Evolutionary conservation across 2,329 filamentous ascomycete species (phyloP).

Genomic region (Fusarium denticulatum): DNA sequence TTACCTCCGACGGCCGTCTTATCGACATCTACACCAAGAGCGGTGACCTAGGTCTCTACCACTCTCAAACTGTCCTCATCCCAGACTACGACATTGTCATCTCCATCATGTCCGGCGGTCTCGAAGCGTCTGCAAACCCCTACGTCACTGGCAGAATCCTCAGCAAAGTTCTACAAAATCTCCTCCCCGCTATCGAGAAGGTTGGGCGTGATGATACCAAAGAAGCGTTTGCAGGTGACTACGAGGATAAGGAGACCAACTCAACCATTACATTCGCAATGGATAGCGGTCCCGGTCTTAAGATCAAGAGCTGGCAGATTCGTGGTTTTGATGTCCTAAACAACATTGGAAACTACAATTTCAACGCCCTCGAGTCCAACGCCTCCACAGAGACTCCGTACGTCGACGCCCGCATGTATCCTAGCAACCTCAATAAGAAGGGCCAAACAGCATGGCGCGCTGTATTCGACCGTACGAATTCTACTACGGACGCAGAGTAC

Average conservation of each 20-base stretch:
- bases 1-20: constrained; percentile 51
- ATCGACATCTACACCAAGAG: constrained; percentile 60
- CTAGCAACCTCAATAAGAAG: constrained; percentile 39
- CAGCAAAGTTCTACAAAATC: constrained; percentile 44
- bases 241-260: constrained; percentile 50
- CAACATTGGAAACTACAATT: constrained; percentile 47
- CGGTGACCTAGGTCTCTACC: constrained; percentile 56
- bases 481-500: constrained; percentile 22
- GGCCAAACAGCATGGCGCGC: constrained; percentile 47
- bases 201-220: constrained; percentile 52
- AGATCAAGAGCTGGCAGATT: constrained; percentile 51
- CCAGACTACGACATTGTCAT: constrained; percentile 59
- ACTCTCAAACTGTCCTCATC: constrained; percentile 52
- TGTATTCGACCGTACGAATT: constrained; percentile 40
- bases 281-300: constrained; percentile 53
- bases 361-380: constrained; percentile 21
- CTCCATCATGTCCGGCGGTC: constrained; percentile 51
- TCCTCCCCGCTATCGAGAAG: constrained; percentile 56
- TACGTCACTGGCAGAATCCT: constrained; percentile 37
- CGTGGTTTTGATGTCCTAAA: constrained; percentile 53
- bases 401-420: constrained; percentile 45
- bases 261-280: constrained; percentile 52
- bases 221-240: constrained; percentile 50
- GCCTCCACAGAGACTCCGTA: constrained; percentile 8
- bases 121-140: constrained; percentile 37